Base-by-base conservation (phyloP, 2,329 filamentous ascomycete genomes). In the Ascochyta pisi region DNA sequence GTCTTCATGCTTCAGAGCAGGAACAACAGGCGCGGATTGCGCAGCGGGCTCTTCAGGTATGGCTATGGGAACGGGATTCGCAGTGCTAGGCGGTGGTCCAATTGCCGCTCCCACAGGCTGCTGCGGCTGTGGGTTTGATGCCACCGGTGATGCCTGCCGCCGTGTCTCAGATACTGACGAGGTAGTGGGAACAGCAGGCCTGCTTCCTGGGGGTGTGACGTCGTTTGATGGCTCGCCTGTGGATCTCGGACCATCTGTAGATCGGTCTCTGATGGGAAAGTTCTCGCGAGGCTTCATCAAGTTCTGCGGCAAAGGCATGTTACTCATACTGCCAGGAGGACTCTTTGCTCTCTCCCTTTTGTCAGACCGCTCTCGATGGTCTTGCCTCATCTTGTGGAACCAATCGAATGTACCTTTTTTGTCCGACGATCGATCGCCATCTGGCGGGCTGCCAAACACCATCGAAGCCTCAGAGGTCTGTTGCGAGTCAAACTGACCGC, bases 381-480 rank as follows among this genome's bases (percentile, higher is more conserved):
- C 85, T 27, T 85, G 81, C 52, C 89, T 80, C 73, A 88, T 89
- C 60, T 83, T 85, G 61, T 86, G 83, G 61, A 89, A 82, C 79
- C 87, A 89, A 6, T 83, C 84, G 61, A 89, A 83, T 2, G 86
- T 80, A 1, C 85, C 83, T 59, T 83, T 86, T 72, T 83, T 86
- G 60, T 86, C 70, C 3, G 57, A 82, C 1, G 77, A 71, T 44
- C 82, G 81, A 12, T 74, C 74, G 13, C 55, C 38, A 38, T 74
- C 71, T 33, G 65, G 66, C 12, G 52, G 64, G 40, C 64, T 70
- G 35, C 74, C 56, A 63, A 76, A 78, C 53, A 65, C 54, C 52
- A 68, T 64, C 9, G 71, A 66, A 3, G 65, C 45, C 29, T 74
- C 73, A 2, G 66, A 61, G 13, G 62, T 60, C 23, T 69, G 69